phyloP scores from a whole-genome alignment of 176 grass and related monocot species.

The Phoenix roebelenii region DNA sequence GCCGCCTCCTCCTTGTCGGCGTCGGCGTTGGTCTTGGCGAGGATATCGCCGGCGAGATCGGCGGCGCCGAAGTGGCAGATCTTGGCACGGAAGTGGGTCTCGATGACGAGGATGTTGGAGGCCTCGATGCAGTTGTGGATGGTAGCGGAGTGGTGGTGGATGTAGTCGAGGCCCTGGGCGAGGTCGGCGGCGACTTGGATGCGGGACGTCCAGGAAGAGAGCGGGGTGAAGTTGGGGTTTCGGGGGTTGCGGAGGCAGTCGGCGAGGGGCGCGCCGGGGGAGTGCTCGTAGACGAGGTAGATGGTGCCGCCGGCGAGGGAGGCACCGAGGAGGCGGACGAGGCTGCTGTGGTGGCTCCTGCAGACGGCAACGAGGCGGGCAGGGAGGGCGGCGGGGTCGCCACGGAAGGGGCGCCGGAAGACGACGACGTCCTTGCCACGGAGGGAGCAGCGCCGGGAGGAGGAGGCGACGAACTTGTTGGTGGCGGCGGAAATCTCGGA shows the following conservation, averaged over 20 bases:
- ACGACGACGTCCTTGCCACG: conserved; percentile 35
- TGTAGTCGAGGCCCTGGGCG: conserved; percentile 58
- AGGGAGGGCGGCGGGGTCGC: not conserved
- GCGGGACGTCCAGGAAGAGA: conserved; percentile 44
- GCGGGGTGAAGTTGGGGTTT: conserved; percentile 33
- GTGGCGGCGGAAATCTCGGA: conserved; percentile 47
- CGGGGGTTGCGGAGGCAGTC: conserved; percentile 44
- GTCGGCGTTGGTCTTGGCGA: not conserved
- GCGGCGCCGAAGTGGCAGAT: conserved; percentile 52
- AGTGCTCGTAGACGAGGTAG: conserved; percentile 60
- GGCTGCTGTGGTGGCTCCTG: conserved; percentile 44
- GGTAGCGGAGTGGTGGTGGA: conserved; percentile 47
- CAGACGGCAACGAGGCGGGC: conserved; percentile 25
- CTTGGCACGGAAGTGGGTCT: conserved; percentile 40
- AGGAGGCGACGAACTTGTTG: conserved; percentile 57
- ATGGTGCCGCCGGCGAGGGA: conserved; percentile 39
- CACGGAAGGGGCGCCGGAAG: conserved; percentile 32
- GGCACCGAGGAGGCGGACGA: conserved; percentile 52
- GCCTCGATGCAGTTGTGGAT: conserved; percentile 39
- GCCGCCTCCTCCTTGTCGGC: not conserved
- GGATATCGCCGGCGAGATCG: conserved; percentile 15
- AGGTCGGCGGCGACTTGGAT: conserved; percentile 52
- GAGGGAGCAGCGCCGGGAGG: conserved; percentile 55
- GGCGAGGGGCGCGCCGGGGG: conserved; percentile 26
- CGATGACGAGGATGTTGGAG: conserved; percentile 34